Evolutionary conservation across 139 green algal genomes (phyloP).

Genomic region (Micractinium conductrix): DNA sequence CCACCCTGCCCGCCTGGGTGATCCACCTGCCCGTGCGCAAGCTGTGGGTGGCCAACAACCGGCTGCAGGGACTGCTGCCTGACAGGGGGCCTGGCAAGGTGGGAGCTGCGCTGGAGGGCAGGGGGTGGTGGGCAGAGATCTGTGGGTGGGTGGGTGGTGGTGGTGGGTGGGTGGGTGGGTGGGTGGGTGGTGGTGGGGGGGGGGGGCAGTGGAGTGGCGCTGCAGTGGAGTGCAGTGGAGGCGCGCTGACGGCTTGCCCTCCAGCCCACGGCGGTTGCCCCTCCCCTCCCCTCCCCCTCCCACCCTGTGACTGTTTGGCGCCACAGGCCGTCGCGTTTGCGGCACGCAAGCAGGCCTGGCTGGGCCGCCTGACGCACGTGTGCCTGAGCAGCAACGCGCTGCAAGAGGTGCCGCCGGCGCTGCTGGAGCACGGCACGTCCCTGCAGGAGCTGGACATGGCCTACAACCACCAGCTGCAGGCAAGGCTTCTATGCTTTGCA

Average conservation of each 20-base stretch:
- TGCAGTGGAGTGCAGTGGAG: too few species aligned
- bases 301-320: too few species aligned
- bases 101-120: too few species aligned
- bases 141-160: too few species aligned
- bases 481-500: background rate
- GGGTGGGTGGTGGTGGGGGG: too few species aligned
- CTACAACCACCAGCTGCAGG: constrained; percentile 19
- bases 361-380: constrained; percentile 26
- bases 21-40: constrained; percentile 9
- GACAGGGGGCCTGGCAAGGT: too few species aligned
- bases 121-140: too few species aligned
- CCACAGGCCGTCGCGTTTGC: background rate
- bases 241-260: too few species aligned
- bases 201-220: too few species aligned
- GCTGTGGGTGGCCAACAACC: constrained; percentile 32
- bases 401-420: background rate
- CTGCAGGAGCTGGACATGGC: constrained; percentile 29
- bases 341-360: background rate
- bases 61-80: background rate
- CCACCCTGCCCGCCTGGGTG: constrained; percentile 21
- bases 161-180: too few species aligned
- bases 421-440: constrained; percentile 1
- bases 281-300: background rate
- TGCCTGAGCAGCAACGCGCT: constrained; percentile 13
- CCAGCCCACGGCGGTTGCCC: background rate